Conservation (phyloP, 495 filamentous ascomycete species). For the Glarea lozoyensis region DNA sequence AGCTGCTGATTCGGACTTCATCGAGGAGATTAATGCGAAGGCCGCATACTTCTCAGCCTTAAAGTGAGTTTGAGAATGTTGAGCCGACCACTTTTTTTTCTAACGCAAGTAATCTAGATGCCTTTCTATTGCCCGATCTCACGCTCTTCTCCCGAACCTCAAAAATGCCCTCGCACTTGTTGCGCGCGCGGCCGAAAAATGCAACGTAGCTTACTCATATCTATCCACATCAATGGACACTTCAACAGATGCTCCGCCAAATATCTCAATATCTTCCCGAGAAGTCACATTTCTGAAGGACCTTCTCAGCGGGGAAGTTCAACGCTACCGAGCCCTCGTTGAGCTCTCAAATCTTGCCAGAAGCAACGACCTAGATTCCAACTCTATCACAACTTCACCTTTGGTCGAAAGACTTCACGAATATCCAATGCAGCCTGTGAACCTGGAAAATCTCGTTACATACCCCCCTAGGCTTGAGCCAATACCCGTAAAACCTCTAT, state of each 20-base stretch:
- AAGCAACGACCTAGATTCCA: conserved; percentile 18
- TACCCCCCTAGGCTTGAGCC: conserved; percentile 79
- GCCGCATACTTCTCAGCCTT: conserved; percentile 79
- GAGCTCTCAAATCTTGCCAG: conserved; percentile 57
- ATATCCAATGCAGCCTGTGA: conserved; percentile 53
- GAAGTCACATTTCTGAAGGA: conserved; percentile 48
- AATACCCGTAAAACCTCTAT: conserved; percentile 89
- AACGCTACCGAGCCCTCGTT: conserved; percentile 72
- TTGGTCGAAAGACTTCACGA: conserved; percentile 65
- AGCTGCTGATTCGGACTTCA: conserved; percentile 71
- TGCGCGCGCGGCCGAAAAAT: conserved; percentile 45
- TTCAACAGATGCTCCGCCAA: conserved; percentile 33
- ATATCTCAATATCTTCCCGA: conserved; percentile 46
- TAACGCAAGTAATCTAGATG: conserved; percentile 43
- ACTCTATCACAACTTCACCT: conserved; percentile 24
- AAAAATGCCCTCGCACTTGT: conserved; percentile 81
- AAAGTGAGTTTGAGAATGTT: conserved; percentile 45
- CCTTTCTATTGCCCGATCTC: conserved; percentile 76
- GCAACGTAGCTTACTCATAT: conserved; percentile 28
- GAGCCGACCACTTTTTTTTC: not conserved
- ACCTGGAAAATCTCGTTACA: conserved; percentile 70
- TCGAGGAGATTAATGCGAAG: conserved; percentile 68
- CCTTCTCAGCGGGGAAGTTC: conserved; percentile 57
- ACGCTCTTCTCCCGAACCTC: conserved; percentile 61
- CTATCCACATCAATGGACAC: conserved; percentile 24